Conservation (phyloP, 805 yeast genomes). For the Saturnispora zaruensis region DNA sequence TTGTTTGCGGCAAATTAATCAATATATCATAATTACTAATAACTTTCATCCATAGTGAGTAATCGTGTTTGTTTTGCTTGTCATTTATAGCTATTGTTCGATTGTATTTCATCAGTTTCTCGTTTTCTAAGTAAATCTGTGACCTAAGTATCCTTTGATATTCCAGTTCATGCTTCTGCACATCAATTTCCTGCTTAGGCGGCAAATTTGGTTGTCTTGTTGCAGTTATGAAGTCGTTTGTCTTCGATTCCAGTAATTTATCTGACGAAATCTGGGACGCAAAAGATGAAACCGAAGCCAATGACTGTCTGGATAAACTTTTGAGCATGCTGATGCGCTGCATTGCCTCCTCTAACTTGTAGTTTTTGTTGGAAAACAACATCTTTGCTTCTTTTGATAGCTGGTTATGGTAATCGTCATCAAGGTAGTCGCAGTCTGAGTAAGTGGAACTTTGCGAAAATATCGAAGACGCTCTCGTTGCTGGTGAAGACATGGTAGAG, state of each 20-base stretch:
- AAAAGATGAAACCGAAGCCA: slow-evolving; percentile 9
- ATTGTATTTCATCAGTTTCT: slow-evolving; percentile 26
- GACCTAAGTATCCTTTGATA: slow-evolving; percentile 37
- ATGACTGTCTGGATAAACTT: slow-evolving; percentile 14
- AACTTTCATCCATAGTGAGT: slow-evolving; percentile 35
- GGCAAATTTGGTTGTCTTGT: slow-evolving; percentile 64
- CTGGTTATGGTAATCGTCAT: slow-evolving; percentile 17
- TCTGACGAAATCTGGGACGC: slow-evolving; percentile 3
- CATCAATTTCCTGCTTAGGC: slow-evolving; percentile 50
- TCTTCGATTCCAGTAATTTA: slow-evolving; percentile 2
- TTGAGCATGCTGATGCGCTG: slow-evolving; percentile 29
- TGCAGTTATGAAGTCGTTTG: slow-evolving; percentile 28
- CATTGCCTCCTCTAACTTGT: slow-evolving; percentile 29
- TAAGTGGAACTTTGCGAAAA: slow-evolving; percentile 31
- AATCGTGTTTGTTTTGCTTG: slow-evolving; percentile 32
- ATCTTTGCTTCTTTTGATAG: slow-evolving; percentile 31
- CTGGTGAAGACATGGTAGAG: slow-evolving; percentile 24
- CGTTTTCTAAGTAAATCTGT: slow-evolving; percentile 34
- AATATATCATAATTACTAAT: slow-evolving; percentile 29
- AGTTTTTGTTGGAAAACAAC: slow-evolving; percentile 27
- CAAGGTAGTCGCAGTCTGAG: slow-evolving; percentile 20
- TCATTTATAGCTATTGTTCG: slow-evolving; percentile 27
- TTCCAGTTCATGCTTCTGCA: slow-evolving; percentile 44
- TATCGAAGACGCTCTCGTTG: slow-evolving; percentile 39
- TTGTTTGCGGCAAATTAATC: slow-evolving; percentile 31